Evolutionary conservation across 768 basidiomycete species (phyloP).

Genomic region (Naganishia onofrii): DNA sequence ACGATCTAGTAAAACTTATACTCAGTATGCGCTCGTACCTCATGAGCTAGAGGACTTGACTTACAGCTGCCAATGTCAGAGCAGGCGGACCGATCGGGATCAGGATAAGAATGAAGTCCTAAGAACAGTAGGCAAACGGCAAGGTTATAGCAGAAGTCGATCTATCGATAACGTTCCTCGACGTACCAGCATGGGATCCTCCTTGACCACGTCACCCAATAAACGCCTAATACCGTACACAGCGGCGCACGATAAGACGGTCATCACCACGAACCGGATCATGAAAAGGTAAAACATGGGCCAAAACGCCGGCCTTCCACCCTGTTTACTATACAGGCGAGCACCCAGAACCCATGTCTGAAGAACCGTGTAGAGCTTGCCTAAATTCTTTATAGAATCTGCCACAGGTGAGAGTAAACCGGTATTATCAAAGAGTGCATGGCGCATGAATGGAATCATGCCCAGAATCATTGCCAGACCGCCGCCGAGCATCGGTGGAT

Average conservation of each 20-base stretch:
- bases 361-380: conserved; percentile 46
- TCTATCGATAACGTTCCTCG: too few species aligned
- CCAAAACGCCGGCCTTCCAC: conserved; percentile 35
- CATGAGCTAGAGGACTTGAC: background rate
- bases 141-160: too few species aligned
- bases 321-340: conserved; percentile 43
- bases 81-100: conserved; percentile 50
- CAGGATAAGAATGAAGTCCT: conserved; percentile 48
- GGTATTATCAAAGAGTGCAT: conserved; percentile 40
- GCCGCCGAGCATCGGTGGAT: conserved; percentile 50
- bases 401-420: conserved; percentile 42
- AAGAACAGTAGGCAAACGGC: background rate
- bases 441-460: conserved; percentile 40
- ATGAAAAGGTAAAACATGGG: conserved; percentile 45
- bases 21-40: background rate
- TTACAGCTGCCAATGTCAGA: conserved; percentile 47
- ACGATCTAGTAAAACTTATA: conserved; percentile 31
- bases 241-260: conserved; percentile 37
- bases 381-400: conserved; percentile 36
- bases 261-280: conserved; percentile 46
- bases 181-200: conserved; percentile 44
- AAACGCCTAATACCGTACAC: conserved; percentile 38
- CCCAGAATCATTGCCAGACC: conserved; percentile 44
- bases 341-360: conserved; percentile 50
- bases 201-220: conserved; percentile 34